These are phyloP conservation scores for Saccharomycopsis hybrid DNA, from an alignment of 1,139 yeast genomes.

Conservation along the genomic window DNA sequence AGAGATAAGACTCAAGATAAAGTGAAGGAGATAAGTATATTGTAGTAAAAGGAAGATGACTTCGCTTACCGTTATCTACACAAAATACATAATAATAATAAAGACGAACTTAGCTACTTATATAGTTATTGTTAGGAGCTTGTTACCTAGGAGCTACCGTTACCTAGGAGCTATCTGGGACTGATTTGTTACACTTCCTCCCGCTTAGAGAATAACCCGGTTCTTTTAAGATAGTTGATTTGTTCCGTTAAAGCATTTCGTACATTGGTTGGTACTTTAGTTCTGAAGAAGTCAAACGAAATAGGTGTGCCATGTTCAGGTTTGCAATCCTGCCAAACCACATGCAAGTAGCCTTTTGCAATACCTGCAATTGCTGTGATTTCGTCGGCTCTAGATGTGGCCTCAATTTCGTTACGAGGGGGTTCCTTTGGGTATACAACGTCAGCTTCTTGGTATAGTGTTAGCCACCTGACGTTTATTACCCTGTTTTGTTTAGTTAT, in stretches of 20 bases:
- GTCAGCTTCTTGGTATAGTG: background rate
- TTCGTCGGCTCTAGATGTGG: background rate
- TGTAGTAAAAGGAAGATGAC: no score
- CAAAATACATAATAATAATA: no score
- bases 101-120: no score
- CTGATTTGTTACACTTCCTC: no score
- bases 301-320: background rate
- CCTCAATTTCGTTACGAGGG: background rate
- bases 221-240: background rate
- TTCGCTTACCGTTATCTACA: no score
- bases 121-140: no score
- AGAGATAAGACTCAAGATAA: no score
- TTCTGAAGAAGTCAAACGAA: background rate
- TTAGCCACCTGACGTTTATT: background rate
- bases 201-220: no score
- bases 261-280: background rate
- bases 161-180: no score
- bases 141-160: no score
- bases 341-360: background rate
- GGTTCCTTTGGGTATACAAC: background rate
- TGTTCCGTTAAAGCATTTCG: background rate
- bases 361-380: background rate
- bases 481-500: background rate
- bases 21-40: no score
- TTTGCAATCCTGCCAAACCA: background rate